Base-by-base conservation (phyloP, 495 filamentous ascomycete species). In the Talaromyces stipitatus region DNA sequence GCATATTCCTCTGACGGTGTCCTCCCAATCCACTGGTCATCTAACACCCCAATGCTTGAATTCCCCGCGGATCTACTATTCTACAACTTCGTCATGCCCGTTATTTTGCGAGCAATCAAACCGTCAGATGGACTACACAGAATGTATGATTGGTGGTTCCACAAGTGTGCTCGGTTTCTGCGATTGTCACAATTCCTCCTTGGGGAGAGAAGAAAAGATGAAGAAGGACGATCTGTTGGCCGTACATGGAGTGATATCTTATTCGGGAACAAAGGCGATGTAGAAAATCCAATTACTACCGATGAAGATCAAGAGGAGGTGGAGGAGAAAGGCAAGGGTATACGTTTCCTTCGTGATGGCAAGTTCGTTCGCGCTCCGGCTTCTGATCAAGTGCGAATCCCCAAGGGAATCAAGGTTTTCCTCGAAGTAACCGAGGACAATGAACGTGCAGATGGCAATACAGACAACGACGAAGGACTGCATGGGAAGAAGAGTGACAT, bases 101-200 rank as follows among this genome's bases (percentile, higher is more conserved):
- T 94, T 32, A 85, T 89, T 4, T 81, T 96, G 53, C 84, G 81
- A 60, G 84, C 88, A 61, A 85, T 94, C 72, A 88, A 86, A 65
- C 95, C 94, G 3, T 88, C 89, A 26, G 86, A 94, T 62, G 86
- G 81, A 3, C 72, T 99, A 7, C 87, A 95, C 59, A 77, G 77
- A 27, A 83, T 95, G 74, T 99, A 96, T 66, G 84, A 82, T 41
- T 97, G 94, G 94, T 97, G 92, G 92, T 96, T 99, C 71, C 86
- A 85, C 59, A 82, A 82, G 60, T 97, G 92, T 66, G 92, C 92
- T 1, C 79, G 89, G 20, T 71, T 79, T 55, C 72, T 99, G 20
- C 81, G 94, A 46, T 73, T 99, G 58, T 90, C 89, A 14, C 85
- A 91, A 73, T 99, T 99, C 67, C 82, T 99, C 60, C 96, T 99